Conservation (phyloP, 129 eudicot species). For the Artemisia annua region DNA sequence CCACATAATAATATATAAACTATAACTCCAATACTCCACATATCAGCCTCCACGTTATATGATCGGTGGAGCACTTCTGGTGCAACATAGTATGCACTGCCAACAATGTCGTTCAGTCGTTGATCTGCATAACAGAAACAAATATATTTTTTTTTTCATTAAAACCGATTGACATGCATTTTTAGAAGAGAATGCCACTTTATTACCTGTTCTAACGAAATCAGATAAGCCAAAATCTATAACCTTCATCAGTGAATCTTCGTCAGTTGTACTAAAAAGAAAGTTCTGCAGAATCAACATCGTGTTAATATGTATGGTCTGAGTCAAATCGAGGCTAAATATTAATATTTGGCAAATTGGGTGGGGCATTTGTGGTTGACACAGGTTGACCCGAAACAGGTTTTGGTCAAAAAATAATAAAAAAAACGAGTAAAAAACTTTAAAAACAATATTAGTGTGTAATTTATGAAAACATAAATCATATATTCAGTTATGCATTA, state of each 20-base stretch:
- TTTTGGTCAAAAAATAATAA: neutral
- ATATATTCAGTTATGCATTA: too few species aligned
- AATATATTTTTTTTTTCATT: too few species aligned
- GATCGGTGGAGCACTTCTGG: constrained; percentile 98
- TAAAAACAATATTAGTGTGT: too few species aligned
- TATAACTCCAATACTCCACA: constrained; percentile 99
- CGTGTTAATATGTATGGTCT: neutral
- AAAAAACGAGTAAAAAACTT: too few species aligned
- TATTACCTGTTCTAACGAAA: constrained; percentile 73
- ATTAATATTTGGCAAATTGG: too few species aligned
- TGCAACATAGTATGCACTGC: constrained; percentile 98
- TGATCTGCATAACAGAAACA: constrained; percentile 69
- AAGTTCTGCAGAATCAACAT: constrained; percentile 60
- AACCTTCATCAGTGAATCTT: constrained; percentile 78
- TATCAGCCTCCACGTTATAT: constrained; percentile 83
- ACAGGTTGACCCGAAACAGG: too few species aligned
- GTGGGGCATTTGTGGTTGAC: too few species aligned
- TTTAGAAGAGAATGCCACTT: constrained; percentile 17
- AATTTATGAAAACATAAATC: too few species aligned
- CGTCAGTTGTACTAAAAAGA: constrained; percentile 82
- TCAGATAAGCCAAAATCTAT: constrained; percentile 97
- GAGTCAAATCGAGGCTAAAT: neutral
- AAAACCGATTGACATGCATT: neutral
- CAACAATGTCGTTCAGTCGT: constrained; percentile 91
- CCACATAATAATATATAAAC: constrained; percentile 89